Percentiles rank a stretch among this genome's conserved stretches.
Evolutionary conservation across 2,329 filamentous ascomycete genomes (phyloP).

Genomic region (Fusarium coffeatum): DNA sequence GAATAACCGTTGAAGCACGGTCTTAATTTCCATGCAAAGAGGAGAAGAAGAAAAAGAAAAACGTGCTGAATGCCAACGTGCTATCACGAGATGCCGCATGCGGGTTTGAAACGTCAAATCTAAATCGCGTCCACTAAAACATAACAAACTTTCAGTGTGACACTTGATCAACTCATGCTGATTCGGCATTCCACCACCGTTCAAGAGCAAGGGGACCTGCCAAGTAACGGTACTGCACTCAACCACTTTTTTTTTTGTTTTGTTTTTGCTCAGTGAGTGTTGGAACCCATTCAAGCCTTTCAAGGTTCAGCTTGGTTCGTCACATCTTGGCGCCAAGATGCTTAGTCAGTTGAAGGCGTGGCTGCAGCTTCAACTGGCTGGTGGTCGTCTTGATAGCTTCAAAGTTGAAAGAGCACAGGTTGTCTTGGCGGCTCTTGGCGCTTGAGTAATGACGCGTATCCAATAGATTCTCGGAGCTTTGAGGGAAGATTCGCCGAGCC

Average conservation of each 20-base stretch:
- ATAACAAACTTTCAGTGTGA: neutral
- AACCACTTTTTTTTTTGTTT: neutral
- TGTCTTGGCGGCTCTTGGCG: conserved; percentile 42
- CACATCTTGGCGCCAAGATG: conserved; percentile 30
- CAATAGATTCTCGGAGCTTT: conserved; percentile 21
- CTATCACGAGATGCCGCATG: conserved; percentile 7
- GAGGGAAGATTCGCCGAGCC: conserved; percentile 23
- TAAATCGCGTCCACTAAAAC: neutral
- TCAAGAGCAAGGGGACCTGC: conserved; percentile 5
- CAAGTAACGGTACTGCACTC: conserved; percentile 7
- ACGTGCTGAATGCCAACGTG: neutral
- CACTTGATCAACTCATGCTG: neutral
- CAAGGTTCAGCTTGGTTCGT: conserved; percentile 41
- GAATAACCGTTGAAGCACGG: conserved; percentile 19
- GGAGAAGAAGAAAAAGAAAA: neutral
- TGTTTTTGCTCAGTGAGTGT: conserved; percentile 7
- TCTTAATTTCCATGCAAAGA: neutral
- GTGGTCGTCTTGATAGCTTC: conserved; percentile 31
- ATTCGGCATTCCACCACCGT: conserved; percentile 30
- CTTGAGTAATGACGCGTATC: conserved; percentile 33
- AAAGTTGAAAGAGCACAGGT: conserved; percentile 24
- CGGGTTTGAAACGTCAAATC: conserved; percentile 5
- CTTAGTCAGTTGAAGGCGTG: neutral
- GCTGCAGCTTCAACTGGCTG: conserved; percentile 1
- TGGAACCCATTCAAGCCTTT: conserved; percentile 18